Evolutionary conservation across 352 stramenopile species (phyloP).

Genomic region (Hyaloperonospora brassicae): DNA sequence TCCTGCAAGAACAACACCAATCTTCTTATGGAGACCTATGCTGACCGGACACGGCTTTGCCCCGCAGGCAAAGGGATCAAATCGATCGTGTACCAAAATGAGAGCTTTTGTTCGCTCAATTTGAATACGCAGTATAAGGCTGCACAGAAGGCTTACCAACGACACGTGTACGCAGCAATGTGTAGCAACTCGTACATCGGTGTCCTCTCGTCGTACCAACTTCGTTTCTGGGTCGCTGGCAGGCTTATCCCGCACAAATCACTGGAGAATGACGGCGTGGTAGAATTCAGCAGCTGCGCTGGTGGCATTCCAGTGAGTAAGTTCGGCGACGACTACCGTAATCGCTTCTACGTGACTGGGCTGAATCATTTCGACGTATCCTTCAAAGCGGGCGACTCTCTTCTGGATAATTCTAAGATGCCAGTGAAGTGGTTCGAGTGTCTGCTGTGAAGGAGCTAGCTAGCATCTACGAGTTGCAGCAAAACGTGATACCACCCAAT

Average conservation of each 20-base stretch:
- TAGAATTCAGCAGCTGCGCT: slow-evolving; percentile 43
- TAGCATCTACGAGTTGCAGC: not conserved
- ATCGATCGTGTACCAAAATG: slow-evolving; percentile 33
- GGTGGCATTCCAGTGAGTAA: slow-evolving; percentile 15
- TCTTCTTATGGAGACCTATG: slow-evolving; percentile 14
- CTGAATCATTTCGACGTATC: slow-evolving; percentile 33
- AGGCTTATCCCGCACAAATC: slow-evolving; percentile 29
- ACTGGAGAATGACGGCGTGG: slow-evolving; percentile 25
- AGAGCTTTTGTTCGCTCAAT: slow-evolving; percentile 12
- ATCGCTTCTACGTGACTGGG: slow-evolving; percentile 36
- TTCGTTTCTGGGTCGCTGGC: slow-evolving; percentile 16
- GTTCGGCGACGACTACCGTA: slow-evolving; percentile 30
- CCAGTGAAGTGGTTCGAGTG: slow-evolving; percentile 66
- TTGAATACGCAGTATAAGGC: slow-evolving; percentile 25
- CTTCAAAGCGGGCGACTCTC: slow-evolving; percentile 39
- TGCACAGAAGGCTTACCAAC: slow-evolving; percentile 25
- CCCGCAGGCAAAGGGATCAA: slow-evolving; percentile 16
- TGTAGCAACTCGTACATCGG: slow-evolving; percentile 33
- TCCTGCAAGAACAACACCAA: slow-evolving; percentile 20
- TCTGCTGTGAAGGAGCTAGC: slow-evolving; percentile 23
- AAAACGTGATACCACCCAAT: not conserved
- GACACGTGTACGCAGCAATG: slow-evolving; percentile 29
- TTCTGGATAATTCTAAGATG: slow-evolving; percentile 37
- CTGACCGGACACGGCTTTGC: slow-evolving; percentile 21
- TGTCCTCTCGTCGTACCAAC: slow-evolving; percentile 23